phyloP scores from a whole-genome alignment of 2,329 filamentous ascomycete species.

The Eutypa lata region DNA sequence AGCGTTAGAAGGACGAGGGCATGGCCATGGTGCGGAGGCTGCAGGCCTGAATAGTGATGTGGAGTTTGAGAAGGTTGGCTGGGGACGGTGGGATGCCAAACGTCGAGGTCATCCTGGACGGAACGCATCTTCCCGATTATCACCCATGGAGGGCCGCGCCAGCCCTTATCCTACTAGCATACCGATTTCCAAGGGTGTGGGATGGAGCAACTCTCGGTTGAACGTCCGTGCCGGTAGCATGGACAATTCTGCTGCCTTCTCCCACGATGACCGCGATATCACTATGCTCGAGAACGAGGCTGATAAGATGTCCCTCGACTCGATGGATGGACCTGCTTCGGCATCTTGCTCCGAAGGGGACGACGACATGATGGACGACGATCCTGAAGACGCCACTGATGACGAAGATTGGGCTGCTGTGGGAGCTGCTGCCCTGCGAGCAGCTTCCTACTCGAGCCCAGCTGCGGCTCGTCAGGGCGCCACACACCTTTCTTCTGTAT shows the following conservation, averaged over 20 bases:
- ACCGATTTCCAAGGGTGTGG: slow-evolving; percentile 48
- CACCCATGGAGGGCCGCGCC: slow-evolving; percentile 38
- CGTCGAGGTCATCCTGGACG: slow-evolving; percentile 61
- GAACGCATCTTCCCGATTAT: slow-evolving; percentile 36
- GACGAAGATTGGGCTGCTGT: slow-evolving; percentile 95
- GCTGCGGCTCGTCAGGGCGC: slow-evolving; percentile 53
- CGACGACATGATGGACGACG: slow-evolving; percentile 66
- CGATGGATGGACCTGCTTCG: slow-evolving; percentile 63
- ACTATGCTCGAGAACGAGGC: slow-evolving; percentile 80
- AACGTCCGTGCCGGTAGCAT: slow-evolving; percentile 56
- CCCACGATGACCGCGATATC: slow-evolving; percentile 64
- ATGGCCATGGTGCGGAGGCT: slow-evolving; percentile 50
- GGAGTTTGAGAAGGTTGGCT: slow-evolving; percentile 92
- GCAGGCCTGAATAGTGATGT: slow-evolving; percentile 67
- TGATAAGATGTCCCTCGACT: slow-evolving; percentile 89
- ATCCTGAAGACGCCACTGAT: slow-evolving; percentile 84
- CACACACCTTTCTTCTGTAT: slow-evolving; percentile 45
- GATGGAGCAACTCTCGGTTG: slow-evolving; percentile 43
- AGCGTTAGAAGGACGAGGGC: slow-evolving; percentile 76
- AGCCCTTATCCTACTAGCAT: slow-evolving; percentile 49
- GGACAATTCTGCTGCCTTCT: slow-evolving; percentile 72
- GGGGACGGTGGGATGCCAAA: slow-evolving; percentile 92
- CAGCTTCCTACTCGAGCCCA: slow-evolving; percentile 58
- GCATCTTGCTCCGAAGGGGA: slow-evolving; percentile 76
- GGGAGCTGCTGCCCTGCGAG: slow-evolving; percentile 78